phyloP scores from a whole-genome alignment of 768 basidiomycete species.

The Holtermannia corniformis region DNA sequence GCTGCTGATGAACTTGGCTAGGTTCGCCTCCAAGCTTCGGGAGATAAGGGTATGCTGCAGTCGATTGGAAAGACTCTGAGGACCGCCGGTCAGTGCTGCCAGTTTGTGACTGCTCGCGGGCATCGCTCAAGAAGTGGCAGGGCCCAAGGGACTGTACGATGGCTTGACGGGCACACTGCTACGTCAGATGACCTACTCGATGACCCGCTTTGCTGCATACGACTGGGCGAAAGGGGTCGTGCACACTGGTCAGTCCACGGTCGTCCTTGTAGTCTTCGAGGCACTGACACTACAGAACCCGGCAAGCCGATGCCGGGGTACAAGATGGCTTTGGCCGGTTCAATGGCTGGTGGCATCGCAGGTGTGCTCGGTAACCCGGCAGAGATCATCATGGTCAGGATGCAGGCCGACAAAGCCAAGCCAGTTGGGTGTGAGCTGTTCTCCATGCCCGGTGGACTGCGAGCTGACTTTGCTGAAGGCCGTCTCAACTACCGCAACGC shows the following conservation, averaged over 20 bases:
- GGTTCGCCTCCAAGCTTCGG: constrained; percentile 71
- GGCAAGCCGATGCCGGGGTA: constrained; percentile 53
- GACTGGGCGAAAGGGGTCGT: constrained; percentile 79
- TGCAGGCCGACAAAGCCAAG: constrained; percentile 86
- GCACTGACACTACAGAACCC: constrained; percentile 24
- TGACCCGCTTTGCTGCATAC: constrained; percentile 89
- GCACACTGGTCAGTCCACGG: constrained; percentile 50
- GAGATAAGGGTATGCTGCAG: constrained; percentile 81
- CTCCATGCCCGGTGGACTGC: neutral
- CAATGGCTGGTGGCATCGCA: constrained; percentile 81
- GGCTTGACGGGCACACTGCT: constrained; percentile 82
- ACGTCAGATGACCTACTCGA: constrained; percentile 84
- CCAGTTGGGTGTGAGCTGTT: constrained; percentile 52
- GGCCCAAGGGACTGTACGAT: constrained; percentile 63
- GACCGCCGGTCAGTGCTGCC: constrained; percentile 53
- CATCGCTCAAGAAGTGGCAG: neutral
- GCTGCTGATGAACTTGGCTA: neutral
- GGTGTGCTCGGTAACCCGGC: constrained; percentile 81
- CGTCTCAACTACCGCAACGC: constrained; percentile 84
- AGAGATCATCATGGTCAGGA: constrained; percentile 51
- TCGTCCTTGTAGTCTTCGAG: constrained; percentile 1
- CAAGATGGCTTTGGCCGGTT: constrained; percentile 70
- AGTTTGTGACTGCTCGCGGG: neutral
- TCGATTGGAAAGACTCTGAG: constrained; percentile 71
- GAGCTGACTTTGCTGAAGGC: constrained; percentile 47